A percentile compares a stretch with the other conserved stretches of the same genome.
phyloP scores from a whole-genome alignment of 2,329 filamentous ascomycete species.

The Alternaria novae-zelandiae region DNA sequence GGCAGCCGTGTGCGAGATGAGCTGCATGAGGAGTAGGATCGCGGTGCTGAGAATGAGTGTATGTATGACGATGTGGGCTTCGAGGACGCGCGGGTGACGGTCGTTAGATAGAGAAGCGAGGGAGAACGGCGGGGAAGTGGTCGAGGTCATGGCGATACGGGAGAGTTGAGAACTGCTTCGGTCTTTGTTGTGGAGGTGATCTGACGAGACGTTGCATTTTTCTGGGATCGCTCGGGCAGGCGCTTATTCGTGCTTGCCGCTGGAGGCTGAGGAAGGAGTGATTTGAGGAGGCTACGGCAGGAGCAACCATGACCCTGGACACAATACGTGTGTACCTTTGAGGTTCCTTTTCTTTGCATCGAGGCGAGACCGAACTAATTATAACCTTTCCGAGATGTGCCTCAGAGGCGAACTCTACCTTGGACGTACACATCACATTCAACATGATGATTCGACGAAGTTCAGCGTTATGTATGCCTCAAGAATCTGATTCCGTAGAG shows the following conservation, averaged over 20 bases:
- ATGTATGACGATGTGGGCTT: background rate
- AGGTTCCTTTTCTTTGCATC: background rate
- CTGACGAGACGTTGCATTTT: background rate
- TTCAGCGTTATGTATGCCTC: background rate
- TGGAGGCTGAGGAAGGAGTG: background rate
- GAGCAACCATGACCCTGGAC: background rate
- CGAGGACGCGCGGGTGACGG: background rate
- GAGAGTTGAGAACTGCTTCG: background rate
- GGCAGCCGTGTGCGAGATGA: background rate
- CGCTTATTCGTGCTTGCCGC: background rate
- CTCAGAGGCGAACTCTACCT: background rate
- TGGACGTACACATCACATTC: background rate
- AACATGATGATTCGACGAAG: background rate
- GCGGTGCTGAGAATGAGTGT: background rate
- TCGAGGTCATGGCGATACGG: background rate
- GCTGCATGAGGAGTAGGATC: background rate
- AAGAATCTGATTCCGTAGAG: background rate
- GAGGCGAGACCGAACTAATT: background rate
- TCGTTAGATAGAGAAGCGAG: background rate
- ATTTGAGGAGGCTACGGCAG: background rate
- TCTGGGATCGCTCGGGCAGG: background rate
- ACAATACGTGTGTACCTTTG: background rate
- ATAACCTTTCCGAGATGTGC: background rate
- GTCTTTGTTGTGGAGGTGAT: background rate
- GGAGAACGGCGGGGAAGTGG: background rate